Evolutionary conservation across 169 alveolate genomes (phyloP), one percentile per base, ranked within the genome.

Genomic region (Cryptosporidium sp.): DNA sequence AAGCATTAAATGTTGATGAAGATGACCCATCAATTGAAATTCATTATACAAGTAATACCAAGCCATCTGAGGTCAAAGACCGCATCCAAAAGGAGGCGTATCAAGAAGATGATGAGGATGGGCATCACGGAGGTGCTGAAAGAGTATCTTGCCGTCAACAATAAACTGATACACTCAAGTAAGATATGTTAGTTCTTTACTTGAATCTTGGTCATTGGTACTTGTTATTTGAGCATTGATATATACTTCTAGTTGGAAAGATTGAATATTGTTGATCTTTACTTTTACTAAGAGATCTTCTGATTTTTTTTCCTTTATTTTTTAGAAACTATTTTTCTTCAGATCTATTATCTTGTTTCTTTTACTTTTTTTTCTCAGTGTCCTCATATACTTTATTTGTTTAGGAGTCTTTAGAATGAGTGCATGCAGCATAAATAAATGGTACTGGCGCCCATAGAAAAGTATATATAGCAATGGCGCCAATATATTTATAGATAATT

Each of bases 111-210:
- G 93, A 89, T 23, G 93, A 89, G 26, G 93, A 89, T 16, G 91
- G 86, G 29, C 69, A 72, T 84, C 86, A 62, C 51, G 91, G 93
- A 7, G 93, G 93, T 39, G 86, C 91, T 5, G 89, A 84, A 69
- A 62, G 93, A 35, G 93, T 89, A 51, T 80, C 87, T 65, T 89
- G 93, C 65, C 86, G 91, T 69, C 93, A 89, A 70, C 93, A 89
- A 62, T 89, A 68, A 21, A 23, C 35, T 56, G 14, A 56, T 21
- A 56, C 67, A 56, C 14, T 7, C 12, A 56, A n/a, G 37, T 56
- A 7, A 26, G 35, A 26, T 56, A 21, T 1, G 7, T 39, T 26
- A 56, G 67, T 56, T 21, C 37, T 16, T 56, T 0, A 23, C 35
- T 56, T 26, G 29, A 26, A 21, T 56, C 14, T 56, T 56, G 67